A percentile compares a stretch with the other conserved stretches of the same genome.
These are phyloP conservation scores for Pyricularia pennisetigena DNA, from an alignment of 2,329 filamentous ascomycete genomes.

Conservation along the genomic window DNA sequence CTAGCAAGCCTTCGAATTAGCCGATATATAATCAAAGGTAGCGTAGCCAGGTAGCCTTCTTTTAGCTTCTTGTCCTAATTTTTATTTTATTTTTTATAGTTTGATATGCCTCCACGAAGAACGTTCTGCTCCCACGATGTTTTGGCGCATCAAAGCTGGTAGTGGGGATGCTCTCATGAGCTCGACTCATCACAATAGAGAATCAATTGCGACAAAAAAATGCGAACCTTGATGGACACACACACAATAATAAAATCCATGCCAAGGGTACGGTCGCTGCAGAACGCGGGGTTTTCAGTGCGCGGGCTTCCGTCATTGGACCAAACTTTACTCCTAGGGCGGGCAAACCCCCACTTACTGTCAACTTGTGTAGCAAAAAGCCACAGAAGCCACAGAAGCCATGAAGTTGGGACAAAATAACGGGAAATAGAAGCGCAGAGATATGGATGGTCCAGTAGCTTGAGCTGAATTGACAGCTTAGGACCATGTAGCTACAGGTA, in stretches of 20 bases:
- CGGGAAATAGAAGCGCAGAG: background rate
- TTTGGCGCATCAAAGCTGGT: background rate
- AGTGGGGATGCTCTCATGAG: background rate
- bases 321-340: background rate
- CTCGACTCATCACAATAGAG: background rate
- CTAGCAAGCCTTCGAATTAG: background rate
- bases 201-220: background rate
- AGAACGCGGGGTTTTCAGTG: background rate
- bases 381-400: too few species aligned
- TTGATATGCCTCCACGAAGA: background rate
- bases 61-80: too few species aligned
- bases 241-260: background rate
- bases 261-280: background rate
- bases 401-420: background rate
- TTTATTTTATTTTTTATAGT: background rate
- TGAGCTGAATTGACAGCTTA: background rate
- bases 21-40: background rate
- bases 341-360: background rate
- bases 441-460: background rate
- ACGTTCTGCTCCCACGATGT: background rate
- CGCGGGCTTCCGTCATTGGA: background rate
- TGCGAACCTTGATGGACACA: conserved; percentile 1
- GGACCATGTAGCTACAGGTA: too few species aligned
- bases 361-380: too few species aligned
- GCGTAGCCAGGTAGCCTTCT: background rate